These are phyloP conservation scores for Xylaria sp. DNA, from an alignment of 2,329 filamentous ascomycete genomes.

Conservation along the genomic window DNA sequence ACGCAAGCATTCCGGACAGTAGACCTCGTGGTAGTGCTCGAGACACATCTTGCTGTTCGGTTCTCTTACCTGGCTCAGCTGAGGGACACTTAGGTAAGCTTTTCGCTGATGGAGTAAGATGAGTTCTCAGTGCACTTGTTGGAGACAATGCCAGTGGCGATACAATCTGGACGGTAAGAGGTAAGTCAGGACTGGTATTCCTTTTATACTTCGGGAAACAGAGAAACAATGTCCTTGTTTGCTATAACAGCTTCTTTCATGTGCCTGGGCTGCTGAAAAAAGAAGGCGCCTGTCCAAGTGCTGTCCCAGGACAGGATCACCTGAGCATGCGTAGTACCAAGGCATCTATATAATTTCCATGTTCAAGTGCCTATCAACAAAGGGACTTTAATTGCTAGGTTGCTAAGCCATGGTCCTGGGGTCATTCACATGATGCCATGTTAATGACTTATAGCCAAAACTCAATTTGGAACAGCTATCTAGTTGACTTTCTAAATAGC, in stretches of 20 bases:
- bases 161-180: too few relatives aligned
- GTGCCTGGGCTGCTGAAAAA: too few relatives aligned
- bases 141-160: too few relatives aligned
- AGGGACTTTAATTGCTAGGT: neutral
- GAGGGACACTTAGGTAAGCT: neutral
- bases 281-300: neutral
- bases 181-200: too few relatives aligned
- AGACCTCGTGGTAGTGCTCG: constrained; percentile 35
- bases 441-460: neutral
- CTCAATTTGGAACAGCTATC: neutral
- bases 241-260: too few relatives aligned
- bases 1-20: constrained; percentile 17
- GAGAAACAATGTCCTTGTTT: too few relatives aligned
- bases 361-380: neutral
- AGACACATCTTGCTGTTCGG: constrained; percentile 24
- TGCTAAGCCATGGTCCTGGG: neutral
- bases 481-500: neutral
- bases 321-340: too few relatives aligned
- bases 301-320: neutral
- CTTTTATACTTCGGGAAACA: too few relatives aligned
- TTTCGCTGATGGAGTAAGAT: neutral
- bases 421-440: neutral
- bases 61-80: neutral
- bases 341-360: neutral
- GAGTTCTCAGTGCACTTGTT: too few relatives aligned